These are phyloP conservation scores for Saksenaea vasiformis DNA, from an alignment of 371 early-diverging fungal species.

Conservation along the genomic window DNA sequence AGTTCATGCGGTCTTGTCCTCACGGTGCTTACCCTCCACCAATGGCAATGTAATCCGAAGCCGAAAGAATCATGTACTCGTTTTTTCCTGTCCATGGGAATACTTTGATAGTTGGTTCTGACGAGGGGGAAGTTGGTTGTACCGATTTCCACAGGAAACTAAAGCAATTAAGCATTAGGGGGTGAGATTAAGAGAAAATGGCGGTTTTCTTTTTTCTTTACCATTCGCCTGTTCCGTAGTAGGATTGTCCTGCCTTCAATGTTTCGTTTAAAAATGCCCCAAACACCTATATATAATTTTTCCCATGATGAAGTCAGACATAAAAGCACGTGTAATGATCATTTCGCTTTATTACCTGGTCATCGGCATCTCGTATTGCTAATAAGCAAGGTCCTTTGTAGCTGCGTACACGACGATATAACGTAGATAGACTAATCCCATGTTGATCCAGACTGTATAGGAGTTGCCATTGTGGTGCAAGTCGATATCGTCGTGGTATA, in stretches of 20 bases:
- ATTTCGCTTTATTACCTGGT: conserved; percentile 36
- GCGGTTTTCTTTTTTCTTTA: conserved; percentile 31
- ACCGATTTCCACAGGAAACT: conserved; percentile 43
- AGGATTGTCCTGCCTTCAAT: conserved; percentile 65
- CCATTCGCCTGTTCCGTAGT: conserved; percentile 94
- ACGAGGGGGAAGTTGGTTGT: neutral
- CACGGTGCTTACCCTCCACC: conserved; percentile 79
- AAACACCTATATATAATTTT: conserved; percentile 72
- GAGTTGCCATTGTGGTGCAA: conserved; percentile 72
- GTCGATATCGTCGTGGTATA: conserved; percentile 65
- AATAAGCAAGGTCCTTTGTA: conserved; percentile 70
- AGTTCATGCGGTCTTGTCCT: neutral
- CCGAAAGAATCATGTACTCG: conserved; percentile 85
- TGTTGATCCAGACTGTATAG: conserved; percentile 91
- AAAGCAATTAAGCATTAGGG: neutral
- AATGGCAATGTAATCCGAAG: conserved; percentile 82
- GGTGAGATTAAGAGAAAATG: neutral
- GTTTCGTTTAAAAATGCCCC: conserved; percentile 86
- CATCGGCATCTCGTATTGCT: conserved; percentile 69
- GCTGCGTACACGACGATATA: conserved; percentile 63
- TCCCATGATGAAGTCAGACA: neutral
- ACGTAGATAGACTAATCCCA: conserved; percentile 84
- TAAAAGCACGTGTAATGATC: conserved; percentile 5
- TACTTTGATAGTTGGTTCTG: conserved; percentile 45
- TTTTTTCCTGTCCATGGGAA: conserved; percentile 88